phyloP scores from a whole-genome alignment of 108 stramenopile genomes.

The Cyclotella atomus region DNA sequence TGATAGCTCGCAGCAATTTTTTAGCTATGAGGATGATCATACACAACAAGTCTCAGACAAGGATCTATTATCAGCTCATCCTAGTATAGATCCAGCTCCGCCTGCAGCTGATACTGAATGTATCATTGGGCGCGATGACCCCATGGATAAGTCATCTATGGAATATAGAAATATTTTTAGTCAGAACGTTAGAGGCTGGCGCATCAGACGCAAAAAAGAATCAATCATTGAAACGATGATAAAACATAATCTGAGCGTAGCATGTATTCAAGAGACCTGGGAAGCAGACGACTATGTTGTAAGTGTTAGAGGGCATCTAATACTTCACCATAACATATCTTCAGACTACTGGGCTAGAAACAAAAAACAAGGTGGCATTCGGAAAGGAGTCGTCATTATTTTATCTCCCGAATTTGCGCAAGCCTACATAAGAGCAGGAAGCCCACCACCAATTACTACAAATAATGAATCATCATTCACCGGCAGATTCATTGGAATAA shows the following conservation, averaged over 20 bases:
- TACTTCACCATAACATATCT: background rate
- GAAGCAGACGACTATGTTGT: background rate
- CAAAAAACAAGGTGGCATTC: background rate
- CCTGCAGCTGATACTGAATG: no score
- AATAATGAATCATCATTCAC: background rate
- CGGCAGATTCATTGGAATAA: background rate
- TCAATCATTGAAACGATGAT: background rate
- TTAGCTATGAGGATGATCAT: no score
- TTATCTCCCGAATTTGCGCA: background rate
- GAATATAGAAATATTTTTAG: background rate
- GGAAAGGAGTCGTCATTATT: background rate
- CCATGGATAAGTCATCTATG: background rate
- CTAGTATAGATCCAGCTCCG: no score
- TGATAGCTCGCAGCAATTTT: no score
- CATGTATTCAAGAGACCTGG: slow-evolving; percentile 4
- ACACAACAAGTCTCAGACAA: no score
- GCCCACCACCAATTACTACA: background rate
- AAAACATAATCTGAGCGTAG: background rate
- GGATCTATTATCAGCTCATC: no score
- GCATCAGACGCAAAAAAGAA: background rate
- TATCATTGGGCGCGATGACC: background rate
- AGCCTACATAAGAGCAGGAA: background rate
- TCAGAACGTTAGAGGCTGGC: slow-evolving; percentile 1
- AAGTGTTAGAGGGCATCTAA: background rate
- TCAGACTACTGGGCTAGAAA: background rate